phyloP scores from a whole-genome alignment of 192 early-diverging fungal species.

The Mortierella hygrophila region DNA sequence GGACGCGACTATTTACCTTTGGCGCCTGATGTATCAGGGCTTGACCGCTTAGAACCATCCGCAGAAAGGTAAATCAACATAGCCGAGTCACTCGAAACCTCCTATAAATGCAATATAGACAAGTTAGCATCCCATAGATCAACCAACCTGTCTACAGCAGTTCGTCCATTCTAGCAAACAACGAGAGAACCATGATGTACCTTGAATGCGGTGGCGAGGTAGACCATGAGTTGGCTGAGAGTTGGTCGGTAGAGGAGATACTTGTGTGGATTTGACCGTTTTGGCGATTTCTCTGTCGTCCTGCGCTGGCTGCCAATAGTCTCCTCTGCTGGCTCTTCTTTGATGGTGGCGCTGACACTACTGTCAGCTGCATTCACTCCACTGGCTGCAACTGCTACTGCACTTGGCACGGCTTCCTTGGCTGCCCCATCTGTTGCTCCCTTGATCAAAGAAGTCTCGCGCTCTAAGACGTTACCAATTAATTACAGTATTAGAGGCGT shows the following conservation, averaged over 20 bases:
- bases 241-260: slow-evolving; percentile 94
- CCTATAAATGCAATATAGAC: slow-evolving; percentile 57
- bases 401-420: slow-evolving; percentile 44
- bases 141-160: background rate
- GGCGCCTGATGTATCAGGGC: slow-evolving; percentile 54
- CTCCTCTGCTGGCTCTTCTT: slow-evolving; percentile 49
- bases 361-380: slow-evolving; percentile 10
- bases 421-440: slow-evolving; percentile 3
- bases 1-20: slow-evolving; percentile 43
- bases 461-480: slow-evolving; percentile 43
- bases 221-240: slow-evolving; percentile 91
- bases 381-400: slow-evolving; percentile 33
- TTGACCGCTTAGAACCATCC: slow-evolving; percentile 75
- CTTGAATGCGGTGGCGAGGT: slow-evolving; percentile 94
- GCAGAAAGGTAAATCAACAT: slow-evolving; percentile 93
- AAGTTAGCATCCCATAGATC: background rate
- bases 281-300: slow-evolving; percentile 49
- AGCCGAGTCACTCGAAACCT: slow-evolving; percentile 88
- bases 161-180: background rate
- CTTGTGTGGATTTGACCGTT: slow-evolving; percentile 79
- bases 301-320: slow-evolving; percentile 20
- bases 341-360: slow-evolving; percentile 10
- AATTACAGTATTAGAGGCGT: background rate
- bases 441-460: slow-evolving; percentile 67
- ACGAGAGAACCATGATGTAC: slow-evolving; percentile 28